Evolutionary conservation across 2,329 filamentous ascomycete species (phyloP).

Genomic region (Colletotrichum somersetense): DNA sequence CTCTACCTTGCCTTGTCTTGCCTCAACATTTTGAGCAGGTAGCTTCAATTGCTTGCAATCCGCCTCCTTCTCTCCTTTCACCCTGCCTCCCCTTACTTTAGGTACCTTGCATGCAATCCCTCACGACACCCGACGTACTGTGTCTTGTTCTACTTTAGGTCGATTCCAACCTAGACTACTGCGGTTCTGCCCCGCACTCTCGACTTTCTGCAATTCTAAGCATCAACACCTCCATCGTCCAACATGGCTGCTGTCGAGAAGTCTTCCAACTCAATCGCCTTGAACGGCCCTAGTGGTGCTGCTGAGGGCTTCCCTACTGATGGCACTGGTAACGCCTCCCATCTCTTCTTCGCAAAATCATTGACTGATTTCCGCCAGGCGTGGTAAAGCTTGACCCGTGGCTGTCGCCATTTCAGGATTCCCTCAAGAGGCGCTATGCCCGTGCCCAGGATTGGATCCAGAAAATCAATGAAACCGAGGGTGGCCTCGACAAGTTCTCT

Average conservation of each 20-base stretch:
- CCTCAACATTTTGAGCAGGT: slow-evolving; percentile 37
- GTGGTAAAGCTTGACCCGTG: slow-evolving; percentile 90
- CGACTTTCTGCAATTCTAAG: slow-evolving; percentile 1
- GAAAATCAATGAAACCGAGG: slow-evolving; percentile 84
- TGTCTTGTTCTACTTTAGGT: slow-evolving; percentile 26
- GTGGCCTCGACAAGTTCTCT: slow-evolving; percentile 92
- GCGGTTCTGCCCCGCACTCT: slow-evolving; percentile 29
- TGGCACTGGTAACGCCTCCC: slow-evolving; percentile 73
- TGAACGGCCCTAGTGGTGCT: slow-evolving; percentile 53
- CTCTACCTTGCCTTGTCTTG: slow-evolving; percentile 1
- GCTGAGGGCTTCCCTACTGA: slow-evolving; percentile 71
- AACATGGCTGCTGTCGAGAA: slow-evolving; percentile 47
- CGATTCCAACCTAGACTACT: slow-evolving; percentile 5
- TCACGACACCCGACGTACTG: slow-evolving; percentile 27
- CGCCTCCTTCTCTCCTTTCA: slow-evolving; percentile 10
- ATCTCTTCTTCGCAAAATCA: not conserved
- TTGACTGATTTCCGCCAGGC: slow-evolving; percentile 64
- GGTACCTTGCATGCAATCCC: slow-evolving; percentile 9
- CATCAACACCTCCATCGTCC: slow-evolving; percentile 20
- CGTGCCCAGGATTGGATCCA: slow-evolving; percentile 90
- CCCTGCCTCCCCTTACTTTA: slow-evolving; percentile 9
- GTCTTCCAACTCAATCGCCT: slow-evolving; percentile 60
- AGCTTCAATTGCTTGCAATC: slow-evolving; percentile 23
- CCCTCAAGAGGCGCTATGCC: slow-evolving; percentile 80
- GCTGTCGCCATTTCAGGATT: slow-evolving; percentile 85